A percentile compares a stretch with the other conserved stretches of the same genome.
Evolutionary conservation across 2,329 filamentous ascomycete genomes (phyloP).

Genomic region (Massarina eburnea): DNA sequence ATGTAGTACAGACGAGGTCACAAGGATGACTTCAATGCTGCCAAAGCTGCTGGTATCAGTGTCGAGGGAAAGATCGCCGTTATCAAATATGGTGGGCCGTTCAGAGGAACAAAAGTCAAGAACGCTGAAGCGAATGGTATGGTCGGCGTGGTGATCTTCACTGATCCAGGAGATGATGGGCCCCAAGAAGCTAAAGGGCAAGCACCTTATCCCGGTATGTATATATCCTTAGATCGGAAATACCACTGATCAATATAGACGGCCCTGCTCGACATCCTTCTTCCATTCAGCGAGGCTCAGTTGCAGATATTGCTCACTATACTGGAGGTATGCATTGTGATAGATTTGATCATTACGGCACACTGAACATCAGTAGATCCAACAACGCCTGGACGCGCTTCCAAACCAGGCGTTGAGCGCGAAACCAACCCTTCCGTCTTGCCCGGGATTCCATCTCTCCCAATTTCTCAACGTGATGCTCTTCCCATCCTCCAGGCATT

Average conservation of each 20-base stretch:
- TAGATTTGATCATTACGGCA: not conserved
- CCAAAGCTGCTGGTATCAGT: conserved; percentile 40
- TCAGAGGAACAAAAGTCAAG: conserved; percentile 48
- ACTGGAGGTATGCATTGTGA: conserved; percentile 53
- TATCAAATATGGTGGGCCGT: conserved; percentile 43
- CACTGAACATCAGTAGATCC: conserved; percentile 8
- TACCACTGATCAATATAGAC: conserved; percentile 5
- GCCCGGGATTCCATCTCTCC: conserved; percentile 77
- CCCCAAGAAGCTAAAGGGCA: conserved; percentile 43
- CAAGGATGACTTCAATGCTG: conserved; percentile 29
- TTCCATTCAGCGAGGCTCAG: conserved; percentile 41
- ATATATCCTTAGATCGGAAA: not conserved
- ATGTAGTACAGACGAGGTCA: not conserved
- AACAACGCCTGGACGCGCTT: conserved; percentile 63
- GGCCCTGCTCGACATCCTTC: conserved; percentile 45
- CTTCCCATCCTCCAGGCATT: conserved; percentile 75
- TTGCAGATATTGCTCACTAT: conserved; percentile 50
- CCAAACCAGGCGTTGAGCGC: conserved; percentile 74
- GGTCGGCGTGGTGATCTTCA: conserved; percentile 46
- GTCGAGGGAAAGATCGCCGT: conserved; percentile 48
- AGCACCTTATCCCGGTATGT: conserved; percentile 9
- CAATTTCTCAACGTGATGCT: conserved; percentile 77
- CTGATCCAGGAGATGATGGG: conserved; percentile 45
- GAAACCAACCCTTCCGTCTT: conserved; percentile 62
- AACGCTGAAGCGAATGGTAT: conserved; percentile 45